A percentile compares a stretch with the other conserved stretches of the same genome.
phyloP scores from a whole-genome alignment of 2,329 filamentous ascomycete genomes.

The Neurospora sp. region DNA sequence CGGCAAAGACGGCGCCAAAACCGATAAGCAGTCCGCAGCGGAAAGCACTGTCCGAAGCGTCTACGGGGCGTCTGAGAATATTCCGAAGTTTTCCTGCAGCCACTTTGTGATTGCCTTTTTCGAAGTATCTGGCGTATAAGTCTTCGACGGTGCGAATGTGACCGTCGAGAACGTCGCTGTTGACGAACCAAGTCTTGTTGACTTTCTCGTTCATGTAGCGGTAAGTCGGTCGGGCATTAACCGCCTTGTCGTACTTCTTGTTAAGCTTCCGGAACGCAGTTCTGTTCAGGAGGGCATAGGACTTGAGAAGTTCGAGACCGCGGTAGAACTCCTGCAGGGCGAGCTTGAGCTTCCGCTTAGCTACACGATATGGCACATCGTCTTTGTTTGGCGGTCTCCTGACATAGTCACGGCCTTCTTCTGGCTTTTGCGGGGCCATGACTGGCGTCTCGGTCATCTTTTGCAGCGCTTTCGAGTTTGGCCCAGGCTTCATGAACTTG shows the following conservation, averaged over 20 bases:
- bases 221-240: conserved; percentile 65
- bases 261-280: conserved; percentile 96
- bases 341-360: conserved; percentile 84
- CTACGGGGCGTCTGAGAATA: conserved; percentile 47
- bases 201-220: conserved; percentile 89
- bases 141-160: conserved; percentile 79
- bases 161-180: conserved; percentile 73
- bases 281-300: conserved; percentile 80
- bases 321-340: conserved; percentile 92
- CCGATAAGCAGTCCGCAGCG: conserved; percentile 58
- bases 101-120: conserved; percentile 85
- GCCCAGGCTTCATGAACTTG: conserved; percentile 45
- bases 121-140: conserved; percentile 89
- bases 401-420: conserved; percentile 38
- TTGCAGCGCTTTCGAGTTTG: conserved; percentile 50
- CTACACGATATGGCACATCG: conserved; percentile 72
- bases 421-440: conserved; percentile 22
- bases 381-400: conserved; percentile 37
- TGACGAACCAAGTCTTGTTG: conserved; percentile 82
- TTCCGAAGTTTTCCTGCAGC: conserved; percentile 79
- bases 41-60: conserved; percentile 50
- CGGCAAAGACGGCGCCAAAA: conserved; percentile 53
- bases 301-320: conserved; percentile 81
- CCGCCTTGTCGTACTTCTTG: conserved; percentile 95
- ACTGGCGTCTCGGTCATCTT: conserved; percentile 43